Evolutionary conservation across 2,329 filamentous ascomycete genomes (phyloP).

Genomic region (Beauveria scarabaeidicola): DNA sequence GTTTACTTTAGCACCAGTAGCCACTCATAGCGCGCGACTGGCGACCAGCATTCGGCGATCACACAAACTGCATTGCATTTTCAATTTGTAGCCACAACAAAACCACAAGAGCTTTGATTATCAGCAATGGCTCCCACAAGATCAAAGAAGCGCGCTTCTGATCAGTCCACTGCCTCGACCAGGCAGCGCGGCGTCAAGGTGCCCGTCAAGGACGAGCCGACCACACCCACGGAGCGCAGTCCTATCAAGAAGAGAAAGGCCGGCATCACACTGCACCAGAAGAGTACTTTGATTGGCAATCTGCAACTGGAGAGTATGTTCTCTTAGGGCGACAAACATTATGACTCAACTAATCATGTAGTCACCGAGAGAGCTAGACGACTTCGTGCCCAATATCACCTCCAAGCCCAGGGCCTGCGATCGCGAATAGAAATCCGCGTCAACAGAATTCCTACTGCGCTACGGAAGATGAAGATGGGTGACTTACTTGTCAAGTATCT

Average conservation of each 20-base stretch:
- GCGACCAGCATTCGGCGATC: neutral
- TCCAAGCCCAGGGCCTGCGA: conserved; percentile 77
- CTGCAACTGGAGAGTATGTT: conserved; percentile 75
- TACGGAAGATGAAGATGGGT: conserved; percentile 74
- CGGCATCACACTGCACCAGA: conserved; percentile 61
- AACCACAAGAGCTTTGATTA: neutral
- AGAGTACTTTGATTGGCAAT: conserved; percentile 82
- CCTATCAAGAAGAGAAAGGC: conserved; percentile 54
- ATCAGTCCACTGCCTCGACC: conserved; percentile 7
- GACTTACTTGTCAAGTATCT: conserved; percentile 56
- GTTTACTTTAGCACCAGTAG: conserved; percentile 14
- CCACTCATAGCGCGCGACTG: conserved; percentile 10
- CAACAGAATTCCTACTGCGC: conserved; percentile 75
- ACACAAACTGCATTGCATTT: neutral
- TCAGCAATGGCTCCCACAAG: conserved; percentile 7
- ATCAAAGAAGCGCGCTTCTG: conserved; percentile 11
- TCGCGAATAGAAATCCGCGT: conserved; percentile 86
- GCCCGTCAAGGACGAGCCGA: conserved; percentile 21
- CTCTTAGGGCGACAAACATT: neutral
- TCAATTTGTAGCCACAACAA: neutral
- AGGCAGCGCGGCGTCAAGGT: conserved; percentile 15
- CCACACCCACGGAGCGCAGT: conserved; percentile 39
- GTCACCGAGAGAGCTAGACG: conserved; percentile 83
- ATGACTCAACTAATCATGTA: conserved; percentile 28
- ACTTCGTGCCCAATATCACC: conserved; percentile 77